Evolutionary conservation across 2,329 filamentous ascomycete species (phyloP).

Genomic region (Talaromyces sp.): DNA sequence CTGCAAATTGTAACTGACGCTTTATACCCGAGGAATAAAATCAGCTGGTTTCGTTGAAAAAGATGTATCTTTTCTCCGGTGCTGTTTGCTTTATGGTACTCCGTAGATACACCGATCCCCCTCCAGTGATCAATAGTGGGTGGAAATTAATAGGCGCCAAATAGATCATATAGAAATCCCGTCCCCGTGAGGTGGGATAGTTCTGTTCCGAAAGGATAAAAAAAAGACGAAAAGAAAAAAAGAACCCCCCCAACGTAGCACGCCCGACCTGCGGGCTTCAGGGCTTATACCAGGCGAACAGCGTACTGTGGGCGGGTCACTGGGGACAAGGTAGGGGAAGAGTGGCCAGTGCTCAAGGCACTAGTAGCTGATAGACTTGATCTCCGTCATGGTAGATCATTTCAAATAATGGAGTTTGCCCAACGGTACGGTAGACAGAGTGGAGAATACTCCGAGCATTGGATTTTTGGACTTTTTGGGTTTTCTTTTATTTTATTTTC

Average conservation of each 20-base stretch:
- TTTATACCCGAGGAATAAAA: too few relatives aligned
- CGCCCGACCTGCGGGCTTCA: conserved; percentile 13
- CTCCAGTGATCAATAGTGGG: background rate
- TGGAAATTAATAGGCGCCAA: background rate
- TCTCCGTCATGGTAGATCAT: conserved; percentile 39
- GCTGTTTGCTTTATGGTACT: too few relatives aligned
- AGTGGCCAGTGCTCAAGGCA: conserved; percentile 36
- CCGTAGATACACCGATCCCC: too few relatives aligned
- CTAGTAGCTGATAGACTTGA: conserved; percentile 42
- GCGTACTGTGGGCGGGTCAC: conserved; percentile 11
- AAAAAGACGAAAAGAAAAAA: background rate
- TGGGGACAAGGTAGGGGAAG: conserved; percentile 16
- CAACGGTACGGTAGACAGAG: conserved; percentile 14
- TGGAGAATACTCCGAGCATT: background rate
- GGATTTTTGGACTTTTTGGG: too few relatives aligned
- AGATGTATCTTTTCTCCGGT: too few relatives aligned
- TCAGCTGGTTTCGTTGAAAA: too few relatives aligned
- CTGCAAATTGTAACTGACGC: background rate
- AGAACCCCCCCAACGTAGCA: background rate
- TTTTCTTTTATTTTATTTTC: conserved; percentile 9
- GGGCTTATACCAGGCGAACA: conserved; percentile 13
- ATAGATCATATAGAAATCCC: background rate
- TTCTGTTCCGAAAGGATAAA: background rate
- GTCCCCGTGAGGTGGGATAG: background rate
- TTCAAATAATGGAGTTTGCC: conserved; percentile 12